Base-by-base conservation (phyloP, 805 yeast genomes). In the Millerozyma miso region DNA sequence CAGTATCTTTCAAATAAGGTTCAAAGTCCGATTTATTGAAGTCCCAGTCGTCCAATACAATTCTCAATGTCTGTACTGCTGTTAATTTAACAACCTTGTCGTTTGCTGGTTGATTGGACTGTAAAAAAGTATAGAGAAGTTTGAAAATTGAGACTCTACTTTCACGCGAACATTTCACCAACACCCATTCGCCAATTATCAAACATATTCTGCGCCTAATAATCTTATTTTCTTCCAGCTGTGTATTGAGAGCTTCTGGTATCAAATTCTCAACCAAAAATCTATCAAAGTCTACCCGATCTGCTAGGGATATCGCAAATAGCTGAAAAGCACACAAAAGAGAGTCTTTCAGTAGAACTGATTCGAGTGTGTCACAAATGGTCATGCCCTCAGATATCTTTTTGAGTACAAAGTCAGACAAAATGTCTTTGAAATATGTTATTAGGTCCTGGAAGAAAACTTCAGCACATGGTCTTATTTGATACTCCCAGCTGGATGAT, bases 381-480 rank as follows among this genome's bases (percentile, higher is more conserved):
- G 52, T 36, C 20, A 77, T 55, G 1, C 67, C 73, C 19, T 58
- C 55, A n/a, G 74, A 67, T 37, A 88, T 80, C 51, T 81, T 83
- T 41, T 73, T 72, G 52, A 85, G 60, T 4, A 88, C 71, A 48
- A 77, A 79, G 13, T 56, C 63, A 58, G 84, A 47, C 32, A 85
- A 63, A 3, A 73, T 59, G 14, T 74, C 79, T 39, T 81, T 80
- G 63, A 83, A 88, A 46, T 75, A 73, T 37, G 73, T 71, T 32
- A 87, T 77, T 48, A 90, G 63, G 55, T 85, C 93, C 50, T 83
- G 86, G 57, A 82, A 89, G 50, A 88, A 81, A 56, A 82, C 82
- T 52, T 88, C 96, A 0, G 96, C 88, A 63, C 97, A 88, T 3
- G 91, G 88, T 43, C 95, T 71, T 10, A 89, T 74, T 57, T 86